Base-by-base conservation (phyloP, 345 rosid genomes). In the Camelina hispida region DNA sequence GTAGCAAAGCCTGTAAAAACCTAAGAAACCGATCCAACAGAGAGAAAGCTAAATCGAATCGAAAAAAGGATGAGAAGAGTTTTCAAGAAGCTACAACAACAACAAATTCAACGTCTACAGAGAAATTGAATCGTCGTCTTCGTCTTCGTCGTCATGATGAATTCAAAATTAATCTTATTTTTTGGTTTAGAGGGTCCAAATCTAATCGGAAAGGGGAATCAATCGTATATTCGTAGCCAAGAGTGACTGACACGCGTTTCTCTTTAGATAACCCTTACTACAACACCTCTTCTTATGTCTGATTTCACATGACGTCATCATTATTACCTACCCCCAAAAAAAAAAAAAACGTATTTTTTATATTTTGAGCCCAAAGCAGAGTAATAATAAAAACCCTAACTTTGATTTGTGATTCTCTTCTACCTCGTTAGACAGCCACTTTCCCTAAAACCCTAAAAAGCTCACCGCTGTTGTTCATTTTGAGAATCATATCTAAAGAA, bases 241-340 rank as follows among this genome's bases (percentile, higher is more conserved):
- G 62, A 34, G 37, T 34, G 9, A 34, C 9, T 67, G 73, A 75
- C 79, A 76, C 79, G 69, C 40, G 69, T 48, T 37, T 43, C 17
- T 37, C 5, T 76, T 53, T 8, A 76, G 79, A 76, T 76, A 68
- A 53, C 62, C 53, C 4, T 28, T 25, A 25, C 28, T 25, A 25
- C 28, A 25, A 28, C 30, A 28, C 30, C 30, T 28, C 30, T 25
- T 25, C 30, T 28, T 28, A 28, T 28, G 30, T 28, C 30, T 28
- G 30, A 28, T 28, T 28, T 28, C 30, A 28, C 30, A 28, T 28
- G 70, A 73, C 70, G 77, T 63, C 77, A 55, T 71, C 46, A 38
- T 0, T 38, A 10, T 42, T 42, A 4, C 46, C 13, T 14, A n/a
- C n/a, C n/a, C n/a, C n/a, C 0, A 7, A 48, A 7, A 6, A 2